These are phyloP conservation scores for Calocybe indica DNA, from an alignment of 768 basidiomycete genomes.

Conservation along the genomic window DNA sequence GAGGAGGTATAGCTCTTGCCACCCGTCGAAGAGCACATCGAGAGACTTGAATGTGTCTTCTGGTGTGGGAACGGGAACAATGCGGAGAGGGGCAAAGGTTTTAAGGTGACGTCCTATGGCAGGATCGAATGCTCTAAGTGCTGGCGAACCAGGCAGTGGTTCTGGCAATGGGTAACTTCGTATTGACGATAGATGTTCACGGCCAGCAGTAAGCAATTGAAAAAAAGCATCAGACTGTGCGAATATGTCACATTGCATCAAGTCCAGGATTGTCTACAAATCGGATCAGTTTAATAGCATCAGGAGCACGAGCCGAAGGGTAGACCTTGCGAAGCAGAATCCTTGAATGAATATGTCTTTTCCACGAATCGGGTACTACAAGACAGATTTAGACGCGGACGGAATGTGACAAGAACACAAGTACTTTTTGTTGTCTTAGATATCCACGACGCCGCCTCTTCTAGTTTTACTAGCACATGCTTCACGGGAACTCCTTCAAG, in stretches of 20 bases:
- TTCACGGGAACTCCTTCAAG: conserved; percentile 56
- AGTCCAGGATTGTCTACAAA: conserved; percentile 40
- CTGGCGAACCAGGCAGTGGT: conserved; percentile 38
- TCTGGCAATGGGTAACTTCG: conserved; percentile 29
- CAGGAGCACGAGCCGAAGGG: not conserved
- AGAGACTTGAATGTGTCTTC: conserved; percentile 48
- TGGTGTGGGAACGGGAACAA: conserved; percentile 43
- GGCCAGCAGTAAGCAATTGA: conserved; percentile 31
- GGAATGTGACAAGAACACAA: not conserved
- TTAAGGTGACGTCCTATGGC: conserved; percentile 60
- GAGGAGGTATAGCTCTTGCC: conserved; percentile 46
- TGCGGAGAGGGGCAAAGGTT: conserved; percentile 64
- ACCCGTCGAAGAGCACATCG: conserved; percentile 43
- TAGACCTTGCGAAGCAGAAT: conserved; percentile 55
- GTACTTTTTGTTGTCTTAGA: conserved; percentile 35
- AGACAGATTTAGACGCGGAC: conserved; percentile 1
- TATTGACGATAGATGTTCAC: conserved; percentile 34
- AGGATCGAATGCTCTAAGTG: conserved; percentile 56
- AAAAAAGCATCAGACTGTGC: conserved; percentile 30
- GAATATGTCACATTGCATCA: conserved; percentile 37
- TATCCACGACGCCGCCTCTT: conserved; percentile 62
- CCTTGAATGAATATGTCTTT: conserved; percentile 43
- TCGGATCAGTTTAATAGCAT: not conserved
- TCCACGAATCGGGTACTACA: conserved; percentile 43
- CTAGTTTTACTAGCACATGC: conserved; percentile 47